phyloP scores from a whole-genome alignment of 2,329 filamentous ascomycete species.

The Aspergillus amoenus region DNA sequence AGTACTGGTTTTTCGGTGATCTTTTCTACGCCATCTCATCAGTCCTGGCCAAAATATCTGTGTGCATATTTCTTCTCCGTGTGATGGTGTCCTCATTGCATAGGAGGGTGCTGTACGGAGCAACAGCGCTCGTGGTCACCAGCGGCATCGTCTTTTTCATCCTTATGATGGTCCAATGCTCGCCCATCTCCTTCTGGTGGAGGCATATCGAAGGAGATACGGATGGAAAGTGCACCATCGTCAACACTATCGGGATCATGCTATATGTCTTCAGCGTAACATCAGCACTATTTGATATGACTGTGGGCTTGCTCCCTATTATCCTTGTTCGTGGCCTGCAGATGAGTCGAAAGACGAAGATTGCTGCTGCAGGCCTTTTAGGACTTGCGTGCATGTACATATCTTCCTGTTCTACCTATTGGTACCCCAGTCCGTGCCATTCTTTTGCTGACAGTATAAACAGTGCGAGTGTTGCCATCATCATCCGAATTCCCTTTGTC shows the following conservation, averaged over 20 bases:
- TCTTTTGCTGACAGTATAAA: background rate
- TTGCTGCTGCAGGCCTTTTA: conserved; percentile 17
- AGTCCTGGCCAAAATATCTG: conserved; percentile 47
- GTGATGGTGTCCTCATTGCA: conserved; percentile 46
- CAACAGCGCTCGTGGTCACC: conserved; percentile 41
- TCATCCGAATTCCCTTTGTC: conserved; percentile 18
- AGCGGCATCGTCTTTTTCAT: conserved; percentile 48
- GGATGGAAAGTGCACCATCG: conserved; percentile 12
- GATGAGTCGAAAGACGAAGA: conserved; percentile 20
- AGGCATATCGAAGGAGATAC: conserved; percentile 16
- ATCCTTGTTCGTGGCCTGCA: conserved; percentile 22
- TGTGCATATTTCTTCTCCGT: conserved; percentile 51
- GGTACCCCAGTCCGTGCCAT: background rate
- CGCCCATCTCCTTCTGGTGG: conserved; percentile 51
- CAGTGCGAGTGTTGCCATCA: conserved; percentile 22
- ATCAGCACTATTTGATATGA: conserved; percentile 19
- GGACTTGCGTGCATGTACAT: conserved; percentile 24
- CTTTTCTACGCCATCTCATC: conserved; percentile 48
- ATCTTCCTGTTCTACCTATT: background rate
- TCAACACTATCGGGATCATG: conserved; percentile 11
- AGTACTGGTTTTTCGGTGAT: conserved; percentile 51
- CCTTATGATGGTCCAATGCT: conserved; percentile 50
- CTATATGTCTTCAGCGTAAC: conserved; percentile 23
- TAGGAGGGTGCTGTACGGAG: conserved; percentile 42
- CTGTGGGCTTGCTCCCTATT: conserved; percentile 19